Conservation (phyloP, 345 rosid genomes). For the Physaria fendleri region DNA sequence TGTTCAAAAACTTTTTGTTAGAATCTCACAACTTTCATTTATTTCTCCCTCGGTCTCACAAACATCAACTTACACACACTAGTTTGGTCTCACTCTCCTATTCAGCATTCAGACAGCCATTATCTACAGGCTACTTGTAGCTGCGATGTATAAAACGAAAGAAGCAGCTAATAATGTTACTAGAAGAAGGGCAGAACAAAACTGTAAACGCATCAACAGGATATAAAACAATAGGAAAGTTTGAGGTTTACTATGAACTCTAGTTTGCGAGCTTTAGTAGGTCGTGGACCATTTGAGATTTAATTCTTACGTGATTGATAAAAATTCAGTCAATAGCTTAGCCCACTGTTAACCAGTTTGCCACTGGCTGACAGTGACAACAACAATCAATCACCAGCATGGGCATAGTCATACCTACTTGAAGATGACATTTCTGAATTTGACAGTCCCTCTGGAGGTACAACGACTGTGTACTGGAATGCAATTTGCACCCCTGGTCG, state of each 20-base stretch:
- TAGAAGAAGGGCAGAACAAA: slow-evolving; percentile 16
- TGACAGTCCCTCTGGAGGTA: slow-evolving; percentile 71
- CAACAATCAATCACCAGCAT: not conserved
- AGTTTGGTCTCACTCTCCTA: not conserved
- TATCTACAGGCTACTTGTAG: not conserved
- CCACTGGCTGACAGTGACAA: not conserved
- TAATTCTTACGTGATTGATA: not conserved
- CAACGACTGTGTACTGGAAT: slow-evolving; percentile 85
- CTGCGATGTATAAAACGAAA: not conserved
- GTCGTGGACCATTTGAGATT: not conserved
- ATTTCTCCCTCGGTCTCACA: not conserved
- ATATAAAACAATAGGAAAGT: not conserved
- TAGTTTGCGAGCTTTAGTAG: not conserved
- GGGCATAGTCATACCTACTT: slow-evolving; percentile 53
- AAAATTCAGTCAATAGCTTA: not conserved
- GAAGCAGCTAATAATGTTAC: slow-evolving; percentile 3
- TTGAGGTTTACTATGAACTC: not conserved
- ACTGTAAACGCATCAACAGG: not conserved
- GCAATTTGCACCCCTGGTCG: slow-evolving; percentile 92
- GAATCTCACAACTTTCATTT: too few species aligned
- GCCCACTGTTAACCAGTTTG: not conserved
- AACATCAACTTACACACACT: not conserved
- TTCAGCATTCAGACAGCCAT: not conserved
- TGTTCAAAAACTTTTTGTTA: too few species aligned
- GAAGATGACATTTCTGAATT: slow-evolving; percentile 44